Conservation (phyloP, 2,329 filamentous ascomycete genomes). For the Ascochyta clinopodiicola region DNA sequence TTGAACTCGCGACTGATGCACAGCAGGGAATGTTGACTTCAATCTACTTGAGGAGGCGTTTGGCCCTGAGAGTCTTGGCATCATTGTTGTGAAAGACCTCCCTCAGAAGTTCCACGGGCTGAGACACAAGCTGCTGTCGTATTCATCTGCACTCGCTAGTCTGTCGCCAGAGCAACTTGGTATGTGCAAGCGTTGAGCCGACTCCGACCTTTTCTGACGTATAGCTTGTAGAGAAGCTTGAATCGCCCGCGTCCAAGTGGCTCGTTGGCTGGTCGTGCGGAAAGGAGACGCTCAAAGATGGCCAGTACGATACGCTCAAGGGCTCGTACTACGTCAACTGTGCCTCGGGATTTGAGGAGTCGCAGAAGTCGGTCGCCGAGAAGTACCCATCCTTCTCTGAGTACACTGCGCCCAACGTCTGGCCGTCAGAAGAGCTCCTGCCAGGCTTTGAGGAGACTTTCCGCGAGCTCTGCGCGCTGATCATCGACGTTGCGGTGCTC, state of each 20-base stretch:
- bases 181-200: constrained; percentile 47
- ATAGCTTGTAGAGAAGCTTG: constrained; percentile 50
- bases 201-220: constrained; percentile 3
- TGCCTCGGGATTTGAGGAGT: constrained; percentile 66
- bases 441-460: constrained; percentile 78
- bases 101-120: constrained; percentile 74
- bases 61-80: constrained; percentile 87
- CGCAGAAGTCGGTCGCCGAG: constrained; percentile 56
- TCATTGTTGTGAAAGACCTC: constrained; percentile 90
- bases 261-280: constrained; percentile 78
- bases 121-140: constrained; percentile 77
- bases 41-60: constrained; percentile 79
- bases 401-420: constrained; percentile 89
- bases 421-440: constrained; percentile 73
- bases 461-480: constrained; percentile 77
- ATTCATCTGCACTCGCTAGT: constrained; percentile 87
- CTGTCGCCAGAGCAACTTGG: constrained; percentile 74
- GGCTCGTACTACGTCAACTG: constrained; percentile 87
- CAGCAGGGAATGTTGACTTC: constrained; percentile 69
- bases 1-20: constrained; percentile 10
- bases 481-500: constrained; percentile 87
- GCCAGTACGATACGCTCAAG: constrained; percentile 79
- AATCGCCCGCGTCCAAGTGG: constrained; percentile 62
- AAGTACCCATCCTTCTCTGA: constrained; percentile 76
- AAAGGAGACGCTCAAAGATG: constrained; percentile 80